phyloP scores from a whole-genome alignment of 163 green algal species.

The Scenedesmus sp. region DNA sequence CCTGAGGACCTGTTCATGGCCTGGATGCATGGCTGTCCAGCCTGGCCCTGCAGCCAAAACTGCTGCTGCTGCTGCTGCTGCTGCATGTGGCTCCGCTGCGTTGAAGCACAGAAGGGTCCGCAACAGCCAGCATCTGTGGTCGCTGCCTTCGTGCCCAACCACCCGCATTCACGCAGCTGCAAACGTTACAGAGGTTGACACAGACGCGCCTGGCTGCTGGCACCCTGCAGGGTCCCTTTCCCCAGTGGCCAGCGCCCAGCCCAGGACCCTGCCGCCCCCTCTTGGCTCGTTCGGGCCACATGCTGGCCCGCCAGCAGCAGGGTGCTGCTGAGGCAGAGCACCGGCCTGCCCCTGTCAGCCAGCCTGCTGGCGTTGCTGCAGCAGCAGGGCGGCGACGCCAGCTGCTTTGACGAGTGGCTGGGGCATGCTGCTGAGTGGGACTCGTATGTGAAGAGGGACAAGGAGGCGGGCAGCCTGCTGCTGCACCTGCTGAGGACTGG shows the following conservation, averaged over 20 bases:
- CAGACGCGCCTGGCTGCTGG: no score
- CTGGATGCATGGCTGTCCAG: no score
- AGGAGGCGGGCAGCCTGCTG: conserved; percentile 25
- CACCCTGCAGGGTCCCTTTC: neutral
- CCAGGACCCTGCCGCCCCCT: neutral
- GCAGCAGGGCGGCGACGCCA: neutral
- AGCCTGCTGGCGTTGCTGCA: conserved; percentile 21
- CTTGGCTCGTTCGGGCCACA: neutral
- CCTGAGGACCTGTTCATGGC: no score
- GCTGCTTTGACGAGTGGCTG: conserved; percentile 1
- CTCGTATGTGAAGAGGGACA: conserved; percentile 1
- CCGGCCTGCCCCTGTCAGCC: conserved; percentile 8
- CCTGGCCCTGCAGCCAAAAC: no score
- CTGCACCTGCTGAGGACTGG: conserved; percentile 34
- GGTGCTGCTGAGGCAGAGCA: conserved; percentile 15
- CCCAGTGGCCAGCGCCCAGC: neutral
- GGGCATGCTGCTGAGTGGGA: conserved; percentile 32
- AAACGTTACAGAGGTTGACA: neutral
- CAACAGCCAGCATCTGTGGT: no score
- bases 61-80: neutral
- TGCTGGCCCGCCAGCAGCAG: neutral
- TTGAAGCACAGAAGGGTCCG: neutral
- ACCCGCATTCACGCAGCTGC: no score
- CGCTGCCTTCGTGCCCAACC: no score
- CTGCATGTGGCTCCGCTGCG: neutral